Evolutionary conservation across 441 rosid species (phyloP).

Genomic region (Populus tomentosa): DNA sequence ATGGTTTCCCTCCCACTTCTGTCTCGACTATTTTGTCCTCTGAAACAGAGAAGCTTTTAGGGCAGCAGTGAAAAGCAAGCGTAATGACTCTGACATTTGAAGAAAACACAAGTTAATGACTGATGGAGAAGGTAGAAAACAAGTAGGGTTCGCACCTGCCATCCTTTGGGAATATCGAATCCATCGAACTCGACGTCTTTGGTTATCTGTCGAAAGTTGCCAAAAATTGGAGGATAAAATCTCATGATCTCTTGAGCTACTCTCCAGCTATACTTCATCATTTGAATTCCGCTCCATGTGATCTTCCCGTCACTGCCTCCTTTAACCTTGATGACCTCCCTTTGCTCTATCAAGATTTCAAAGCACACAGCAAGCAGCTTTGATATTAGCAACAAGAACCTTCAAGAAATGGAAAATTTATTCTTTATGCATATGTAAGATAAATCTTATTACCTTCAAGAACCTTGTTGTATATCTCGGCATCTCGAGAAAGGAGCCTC

Average conservation of each 20-base stretch:
- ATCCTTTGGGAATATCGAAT: slow-evolving; percentile 11
- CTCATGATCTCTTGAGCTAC: slow-evolving; percentile 39
- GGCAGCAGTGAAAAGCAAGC: too few species aligned
- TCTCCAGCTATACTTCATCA: slow-evolving; percentile 34
- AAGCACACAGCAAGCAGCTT: background rate
- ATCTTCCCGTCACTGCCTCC: slow-evolving; percentile 4
- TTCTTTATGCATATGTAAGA: too few species aligned
- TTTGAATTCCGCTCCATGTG: slow-evolving; percentile 27
- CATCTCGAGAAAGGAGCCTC: slow-evolving; percentile 4
- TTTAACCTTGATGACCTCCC: background rate
- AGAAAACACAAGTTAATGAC: too few species aligned
- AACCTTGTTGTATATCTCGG: background rate
- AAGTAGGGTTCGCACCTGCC: background rate
- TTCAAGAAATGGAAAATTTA: too few species aligned
- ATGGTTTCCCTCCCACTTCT: too few species aligned
- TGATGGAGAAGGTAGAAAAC: too few species aligned
- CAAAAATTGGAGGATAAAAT: slow-evolving; percentile 25
- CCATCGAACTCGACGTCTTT: slow-evolving; percentile 19
- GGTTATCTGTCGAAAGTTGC: slow-evolving; percentile 14
- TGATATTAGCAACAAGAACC: background rate
- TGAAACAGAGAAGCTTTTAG: too few species aligned
- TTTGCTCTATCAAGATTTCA: slow-evolving; percentile 4
- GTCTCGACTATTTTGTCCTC: too few species aligned
- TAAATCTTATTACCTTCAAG: slow-evolving; percentile 4
- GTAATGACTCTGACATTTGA: too few species aligned